These are phyloP conservation scores for Clonostachys rhizophaga DNA, from an alignment of 2,329 filamentous ascomycete genomes.

Conservation along the genomic window DNA sequence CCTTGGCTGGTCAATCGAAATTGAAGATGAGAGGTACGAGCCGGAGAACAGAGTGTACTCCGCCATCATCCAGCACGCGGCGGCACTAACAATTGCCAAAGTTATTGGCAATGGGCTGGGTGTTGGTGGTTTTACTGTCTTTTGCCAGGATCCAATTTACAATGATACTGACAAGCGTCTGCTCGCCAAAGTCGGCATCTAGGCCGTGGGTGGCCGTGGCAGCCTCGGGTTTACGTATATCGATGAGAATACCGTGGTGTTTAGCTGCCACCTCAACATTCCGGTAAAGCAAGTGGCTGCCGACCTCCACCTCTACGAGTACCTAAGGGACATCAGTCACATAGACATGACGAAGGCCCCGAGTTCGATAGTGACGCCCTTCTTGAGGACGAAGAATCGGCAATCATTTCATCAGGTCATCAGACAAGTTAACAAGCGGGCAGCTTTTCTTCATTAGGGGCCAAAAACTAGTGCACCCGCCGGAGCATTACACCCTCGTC, in stretches of 20 bases:
- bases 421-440: too few relatives aligned
- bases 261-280: constrained; percentile 3
- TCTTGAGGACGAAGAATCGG: too few relatives aligned
- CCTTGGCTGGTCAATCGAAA: background rate
- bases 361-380: too few relatives aligned
- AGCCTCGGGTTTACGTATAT: constrained; percentile 6
- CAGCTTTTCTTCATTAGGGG: too few relatives aligned
- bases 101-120: background rate
- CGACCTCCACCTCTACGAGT: background rate
- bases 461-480: too few relatives aligned
- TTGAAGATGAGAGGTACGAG: background rate
- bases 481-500: too few relatives aligned
- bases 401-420: too few relatives aligned
- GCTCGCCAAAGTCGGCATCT: constrained; percentile 1
- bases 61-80: background rate
- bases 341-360: too few relatives aligned
- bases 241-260: constrained; percentile 7
- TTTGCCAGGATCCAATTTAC: background rate
- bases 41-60: background rate
- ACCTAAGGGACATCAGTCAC: too few relatives aligned
- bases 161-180: background rate
- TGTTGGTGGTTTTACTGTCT: background rate
- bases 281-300: constrained; percentile 11
- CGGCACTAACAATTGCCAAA: background rate
- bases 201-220: constrained; percentile 4